Evolutionary conservation across 805 yeast species (phyloP).

Genomic region (Yarrowia deformans): DNA sequence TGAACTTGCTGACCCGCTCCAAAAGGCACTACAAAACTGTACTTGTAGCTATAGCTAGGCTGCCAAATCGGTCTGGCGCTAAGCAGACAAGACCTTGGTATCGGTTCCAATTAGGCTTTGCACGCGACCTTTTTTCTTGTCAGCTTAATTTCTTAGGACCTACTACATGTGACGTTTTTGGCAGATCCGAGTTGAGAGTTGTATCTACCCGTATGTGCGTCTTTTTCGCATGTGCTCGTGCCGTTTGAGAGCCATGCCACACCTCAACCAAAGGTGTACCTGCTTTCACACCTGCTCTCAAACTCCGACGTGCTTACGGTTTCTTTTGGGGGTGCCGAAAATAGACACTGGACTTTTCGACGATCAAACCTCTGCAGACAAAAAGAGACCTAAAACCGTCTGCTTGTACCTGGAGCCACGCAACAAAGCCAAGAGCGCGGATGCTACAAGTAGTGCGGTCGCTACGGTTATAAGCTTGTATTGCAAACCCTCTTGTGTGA

Average conservation of each 20-base stretch:
- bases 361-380: slow-evolving; percentile 6
- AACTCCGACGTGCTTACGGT: neutral
- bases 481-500: neutral
- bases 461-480: neutral
- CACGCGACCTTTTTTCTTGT: slow-evolving; percentile 17
- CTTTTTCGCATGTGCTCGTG: neutral
- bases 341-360: neutral
- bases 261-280: no score
- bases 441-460: neutral
- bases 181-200: neutral
- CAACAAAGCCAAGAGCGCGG: slow-evolving; percentile 10
- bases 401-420: slow-evolving; percentile 27
- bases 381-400: slow-evolving; percentile 1
- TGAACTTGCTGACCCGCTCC: slow-evolving; percentile 1
- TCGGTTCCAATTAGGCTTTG: slow-evolving; percentile 5
- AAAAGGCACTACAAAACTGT: neutral
- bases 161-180: slow-evolving; percentile 5
- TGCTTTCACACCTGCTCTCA: neutral
- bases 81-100: neutral
- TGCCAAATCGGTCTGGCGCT: neutral
- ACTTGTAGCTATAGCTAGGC: no score
- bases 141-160: neutral
- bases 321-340: slow-evolving; percentile 16
- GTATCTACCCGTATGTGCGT: neutral
- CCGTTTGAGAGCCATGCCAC: neutral